Evolutionary conservation across 2,329 filamentous ascomycete genomes (phyloP), one percentile per base, ranked within the genome.

Genomic region (Dothiorella sarmentorum): DNA sequence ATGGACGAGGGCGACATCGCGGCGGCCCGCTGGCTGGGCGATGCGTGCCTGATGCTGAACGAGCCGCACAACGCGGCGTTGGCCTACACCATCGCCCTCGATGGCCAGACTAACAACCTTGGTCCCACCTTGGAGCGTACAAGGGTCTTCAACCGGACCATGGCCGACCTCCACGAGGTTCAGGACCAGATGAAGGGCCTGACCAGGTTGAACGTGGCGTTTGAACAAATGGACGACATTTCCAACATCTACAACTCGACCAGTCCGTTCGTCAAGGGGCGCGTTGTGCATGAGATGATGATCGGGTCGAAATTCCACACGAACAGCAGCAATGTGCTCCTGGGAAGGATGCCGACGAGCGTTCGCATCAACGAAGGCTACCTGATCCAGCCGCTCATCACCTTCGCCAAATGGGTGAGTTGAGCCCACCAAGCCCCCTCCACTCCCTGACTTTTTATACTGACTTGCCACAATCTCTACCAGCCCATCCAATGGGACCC

Each of bases 1-100:
- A 53, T 70, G 2, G 69, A 71, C 35, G 68, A 70, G 37, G 69
- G 68, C 3, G 68, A 71, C 47, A 68, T 71, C 31, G 68, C 69
- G 11, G 68, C 69, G 20, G 66, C 68, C 17, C 64, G 67, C 13
- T 71, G 69, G 68, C 63, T 72, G 10, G 69, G 69, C 7, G 69
- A 72, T 53, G 62, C 65, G 13, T 71, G 69, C 52, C 59, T 72
- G 2, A 65, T 69, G 9, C 61, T 67, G 11, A 65, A 66, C 31
- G 64, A 71, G 38, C 63, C 66, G 18, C 26, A 63, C 4, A 70
- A 71, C 60, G 64, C 68, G 11, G 64, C 64, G 9, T 56, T 70
- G 3, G 68, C 68, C 1, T 70, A 67, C 60, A 63, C 66, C n/a
- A 62, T 71, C 13, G 67, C 68, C 9, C 62, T 66, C 13, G 63